A percentile compares a stretch with the other conserved stretches of the same genome.
phyloP scores from a whole-genome alignment of 495 filamentous ascomycete species.

The Aspergillus homomorphus region DNA sequence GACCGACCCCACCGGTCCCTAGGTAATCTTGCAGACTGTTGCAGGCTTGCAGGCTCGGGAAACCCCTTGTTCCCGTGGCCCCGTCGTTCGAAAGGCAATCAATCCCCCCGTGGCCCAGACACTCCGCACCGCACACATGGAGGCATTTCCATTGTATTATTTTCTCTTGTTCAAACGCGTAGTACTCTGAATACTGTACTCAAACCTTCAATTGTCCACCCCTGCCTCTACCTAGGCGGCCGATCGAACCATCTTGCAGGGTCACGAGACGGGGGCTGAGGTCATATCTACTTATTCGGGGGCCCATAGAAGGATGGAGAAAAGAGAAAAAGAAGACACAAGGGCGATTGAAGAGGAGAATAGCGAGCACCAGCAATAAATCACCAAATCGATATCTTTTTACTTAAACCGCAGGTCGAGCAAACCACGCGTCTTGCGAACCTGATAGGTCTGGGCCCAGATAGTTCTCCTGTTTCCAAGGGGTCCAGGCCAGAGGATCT shows the following conservation, averaged over 20 bases:
- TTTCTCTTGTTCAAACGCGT: background rate
- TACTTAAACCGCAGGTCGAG: constrained; percentile 6
- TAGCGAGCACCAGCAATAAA: background rate
- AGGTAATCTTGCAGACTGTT: constrained; percentile 29
- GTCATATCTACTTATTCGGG: too few species aligned
- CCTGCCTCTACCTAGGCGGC: too few species aligned
- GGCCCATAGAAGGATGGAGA: too few species aligned
- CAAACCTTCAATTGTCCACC: too few species aligned
- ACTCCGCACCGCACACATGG: constrained; percentile 10
- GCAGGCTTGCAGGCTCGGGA: constrained; percentile 13
- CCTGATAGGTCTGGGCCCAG: constrained; percentile 8
- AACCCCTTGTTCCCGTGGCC: constrained; percentile 24
- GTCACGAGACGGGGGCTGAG: too few species aligned
- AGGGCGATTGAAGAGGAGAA: too few species aligned
- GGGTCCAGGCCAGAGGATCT: constrained; percentile 29
- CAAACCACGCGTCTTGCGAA: constrained; percentile 18
- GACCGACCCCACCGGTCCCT: constrained; percentile 23
- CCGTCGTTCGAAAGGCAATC: constrained; percentile 26
- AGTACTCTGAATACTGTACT: too few species aligned
- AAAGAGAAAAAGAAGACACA: too few species aligned
- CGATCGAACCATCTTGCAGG: too few species aligned
- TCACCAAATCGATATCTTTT: background rate
- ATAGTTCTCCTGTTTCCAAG: constrained; percentile 3
- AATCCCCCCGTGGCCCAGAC: background rate
- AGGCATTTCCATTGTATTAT: background rate